phyloP scores from a whole-genome alignment of 495 filamentous ascomycete genomes.

The Talaromyces wortmannii region DNA sequence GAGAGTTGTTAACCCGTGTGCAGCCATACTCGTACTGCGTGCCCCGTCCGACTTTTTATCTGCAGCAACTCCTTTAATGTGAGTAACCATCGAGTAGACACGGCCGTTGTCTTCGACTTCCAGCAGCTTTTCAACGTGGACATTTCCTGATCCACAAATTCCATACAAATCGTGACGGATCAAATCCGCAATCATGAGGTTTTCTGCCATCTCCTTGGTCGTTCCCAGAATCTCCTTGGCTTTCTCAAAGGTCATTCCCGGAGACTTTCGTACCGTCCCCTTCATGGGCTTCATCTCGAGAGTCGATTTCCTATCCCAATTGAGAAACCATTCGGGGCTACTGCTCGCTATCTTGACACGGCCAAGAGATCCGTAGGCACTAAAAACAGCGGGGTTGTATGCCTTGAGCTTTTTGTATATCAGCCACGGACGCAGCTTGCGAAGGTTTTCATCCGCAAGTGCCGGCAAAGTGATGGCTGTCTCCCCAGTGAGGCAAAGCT shows the following conservation, averaged over 20 bases:
- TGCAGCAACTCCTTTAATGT: conserved; percentile 63
- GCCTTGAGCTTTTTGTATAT: conserved; percentile 64
- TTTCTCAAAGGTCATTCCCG: conserved; percentile 53
- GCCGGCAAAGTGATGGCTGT: conserved; percentile 50
- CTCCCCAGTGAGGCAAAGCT: conserved; percentile 81
- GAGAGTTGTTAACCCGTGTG: conserved; percentile 65
- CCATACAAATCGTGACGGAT: conserved; percentile 87
- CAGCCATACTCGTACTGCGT: conserved; percentile 23
- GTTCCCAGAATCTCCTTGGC: conserved; percentile 64
- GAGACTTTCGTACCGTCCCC: conserved; percentile 77
- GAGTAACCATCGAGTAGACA: conserved; percentile 84
- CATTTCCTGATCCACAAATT: conserved; percentile 63
- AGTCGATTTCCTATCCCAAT: conserved; percentile 48
- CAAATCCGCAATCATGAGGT: conserved; percentile 96
- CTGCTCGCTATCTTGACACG: conserved; percentile 66
- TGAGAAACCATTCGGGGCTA: conserved; percentile 90
- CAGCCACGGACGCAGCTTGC: conserved; percentile 46
- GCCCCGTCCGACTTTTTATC: conserved; percentile 16
- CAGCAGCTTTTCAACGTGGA: conserved; percentile 63
- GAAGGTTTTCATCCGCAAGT: conserved; percentile 10
- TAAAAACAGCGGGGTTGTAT: conserved; percentile 80
- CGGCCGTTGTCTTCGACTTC: conserved; percentile 83
- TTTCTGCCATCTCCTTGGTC: conserved; percentile 89
- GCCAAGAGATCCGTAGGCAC: conserved; percentile 71
- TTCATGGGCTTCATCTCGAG: conserved; percentile 75